Evolutionary conservation across 306 rosid genomes (phyloP).

Genomic region (apple (Malus domestica)): DNA sequence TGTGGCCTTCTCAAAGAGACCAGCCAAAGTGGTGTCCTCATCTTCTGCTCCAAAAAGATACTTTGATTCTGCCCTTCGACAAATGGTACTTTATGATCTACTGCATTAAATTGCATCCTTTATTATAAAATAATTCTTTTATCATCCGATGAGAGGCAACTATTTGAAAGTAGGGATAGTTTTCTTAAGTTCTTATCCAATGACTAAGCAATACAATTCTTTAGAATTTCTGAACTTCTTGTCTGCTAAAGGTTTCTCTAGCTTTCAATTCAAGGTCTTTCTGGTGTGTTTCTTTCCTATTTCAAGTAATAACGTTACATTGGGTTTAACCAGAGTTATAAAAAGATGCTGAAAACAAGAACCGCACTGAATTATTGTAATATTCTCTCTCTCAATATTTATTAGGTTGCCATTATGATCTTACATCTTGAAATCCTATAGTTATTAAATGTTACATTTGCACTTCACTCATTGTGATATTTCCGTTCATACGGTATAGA

Average conservation of each 20-base stretch:
- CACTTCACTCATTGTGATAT: background rate
- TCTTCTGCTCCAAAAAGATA: slow-evolving; percentile 68
- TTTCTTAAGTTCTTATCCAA: background rate
- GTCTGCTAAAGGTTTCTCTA: background rate
- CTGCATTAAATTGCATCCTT: background rate
- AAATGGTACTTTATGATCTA: slow-evolving; percentile 45
- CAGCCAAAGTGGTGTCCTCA: slow-evolving; percentile 46
- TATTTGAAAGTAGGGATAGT: background rate
- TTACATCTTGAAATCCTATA: background rate
- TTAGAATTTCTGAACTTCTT: background rate
- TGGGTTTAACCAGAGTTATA: background rate
- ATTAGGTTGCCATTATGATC: background rate
- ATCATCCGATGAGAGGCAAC: background rate
- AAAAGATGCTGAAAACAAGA: background rate
- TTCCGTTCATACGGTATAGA: background rate
- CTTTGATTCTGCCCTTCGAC: slow-evolving; percentile 65
- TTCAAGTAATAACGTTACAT: background rate
- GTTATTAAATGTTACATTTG: background rate
- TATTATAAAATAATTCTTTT: background rate
- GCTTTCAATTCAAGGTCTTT: background rate
- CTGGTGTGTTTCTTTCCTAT: background rate
- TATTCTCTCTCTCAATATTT: background rate
- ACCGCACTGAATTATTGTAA: background rate
- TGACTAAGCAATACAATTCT: background rate
- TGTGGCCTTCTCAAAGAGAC: slow-evolving; percentile 48